Evolutionary conservation across 164 flowering plant species (phyloP), one percentile per base, ranked within the genome.

Genomic region (Magnolia sinica): DNA sequence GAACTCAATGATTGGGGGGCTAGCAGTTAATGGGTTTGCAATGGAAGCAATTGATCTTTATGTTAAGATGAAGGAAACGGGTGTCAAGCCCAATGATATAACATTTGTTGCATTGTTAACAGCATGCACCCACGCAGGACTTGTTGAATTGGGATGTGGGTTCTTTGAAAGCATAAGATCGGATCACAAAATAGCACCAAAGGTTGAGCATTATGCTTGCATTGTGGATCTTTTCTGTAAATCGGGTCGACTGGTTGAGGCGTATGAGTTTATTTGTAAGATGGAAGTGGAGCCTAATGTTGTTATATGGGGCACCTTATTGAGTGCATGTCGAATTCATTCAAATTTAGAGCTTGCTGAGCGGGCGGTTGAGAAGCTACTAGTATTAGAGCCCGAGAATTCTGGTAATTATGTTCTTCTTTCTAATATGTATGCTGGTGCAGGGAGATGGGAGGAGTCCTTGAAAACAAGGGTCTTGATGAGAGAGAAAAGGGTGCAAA

Each of bases 1-100:
- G 90, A 88, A 85, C 73, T 75, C 87, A 4, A 88, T 88, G 85
- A 86, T 88, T 58, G 64, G 78, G 50, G 90, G 88, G 24, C 83
- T 86, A 13, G 87, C 87, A 16, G 14, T 77, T 59, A 85, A 85
- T 80, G 88, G 90, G 29, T 77, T 78, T 73, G 85, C 79, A 6
- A 65, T 72, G 51, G 90, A 84, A 29, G 87, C 82, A 22, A 75
- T 86, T 58, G 16, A 71, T 68, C 80, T 85, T 20, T 85, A 64
- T 14, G 59, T 71, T 37, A 67, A 83, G 76, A 81, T 87, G 86
- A 81, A 73, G 37, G 76, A 80, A 64, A 7, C 78, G 10, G 59
- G 66, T 51, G 82, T 82, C 51, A 77, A 81, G 77, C 90, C 90
- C 23, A 72, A 86, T 74, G 84, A 83, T 55, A 68, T 85, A 66